These are phyloP conservation scores for Sherardia arvensis DNA, from an alignment of 257 asterid genomes.

Conservation along the genomic window DNA sequence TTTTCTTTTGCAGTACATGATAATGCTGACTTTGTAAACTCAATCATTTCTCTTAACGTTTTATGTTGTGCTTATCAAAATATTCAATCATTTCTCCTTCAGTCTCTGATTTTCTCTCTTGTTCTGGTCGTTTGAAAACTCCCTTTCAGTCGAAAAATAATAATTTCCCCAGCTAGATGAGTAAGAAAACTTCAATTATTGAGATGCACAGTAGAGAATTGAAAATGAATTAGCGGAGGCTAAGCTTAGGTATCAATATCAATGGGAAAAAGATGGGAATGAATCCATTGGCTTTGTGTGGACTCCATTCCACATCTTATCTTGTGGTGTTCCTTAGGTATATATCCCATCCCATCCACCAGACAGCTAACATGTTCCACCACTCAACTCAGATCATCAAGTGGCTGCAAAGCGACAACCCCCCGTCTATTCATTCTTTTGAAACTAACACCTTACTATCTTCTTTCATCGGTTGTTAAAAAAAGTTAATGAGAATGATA, in stretches of 20 bases:
- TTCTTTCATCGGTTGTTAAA: too few relatives aligned
- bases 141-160: too few relatives aligned
- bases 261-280: not conserved
- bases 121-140: not conserved
- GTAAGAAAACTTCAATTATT: not conserved
- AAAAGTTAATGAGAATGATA: too few relatives aligned
- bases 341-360: not conserved
- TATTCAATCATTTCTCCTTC: not conserved
- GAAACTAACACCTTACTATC: too few relatives aligned
- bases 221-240: too few relatives aligned
- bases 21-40: too few relatives aligned
- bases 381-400: not conserved
- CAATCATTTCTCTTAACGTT: too few relatives aligned
- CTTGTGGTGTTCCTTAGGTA: not conserved
- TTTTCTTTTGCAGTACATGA: too few relatives aligned
- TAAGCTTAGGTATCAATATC: not conserved
- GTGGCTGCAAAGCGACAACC: not conserved
- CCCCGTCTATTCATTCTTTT: too few relatives aligned
- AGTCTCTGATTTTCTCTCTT: not conserved
- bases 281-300: not conserved
- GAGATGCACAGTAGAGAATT: too few relatives aligned
- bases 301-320: not conserved
- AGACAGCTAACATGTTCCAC: not conserved
- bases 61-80: too few relatives aligned
- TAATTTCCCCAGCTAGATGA: not conserved